Conservation (phyloP, 352 stramenopile species). For the Aphanomyces invadans region DNA sequence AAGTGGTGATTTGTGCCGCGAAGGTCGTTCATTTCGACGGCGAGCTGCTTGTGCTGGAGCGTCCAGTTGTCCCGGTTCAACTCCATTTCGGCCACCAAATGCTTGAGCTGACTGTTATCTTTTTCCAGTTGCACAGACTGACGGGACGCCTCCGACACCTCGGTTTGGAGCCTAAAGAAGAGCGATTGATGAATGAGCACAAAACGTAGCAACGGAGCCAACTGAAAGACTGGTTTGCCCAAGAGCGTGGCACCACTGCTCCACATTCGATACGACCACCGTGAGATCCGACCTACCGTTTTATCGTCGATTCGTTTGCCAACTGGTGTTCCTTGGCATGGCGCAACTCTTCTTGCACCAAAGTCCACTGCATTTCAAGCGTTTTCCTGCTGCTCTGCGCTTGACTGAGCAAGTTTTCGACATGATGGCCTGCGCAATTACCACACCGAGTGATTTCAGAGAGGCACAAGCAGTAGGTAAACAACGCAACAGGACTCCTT, state of each 20-base stretch:
- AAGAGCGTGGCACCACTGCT: no score
- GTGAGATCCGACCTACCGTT: constrained; percentile 9
- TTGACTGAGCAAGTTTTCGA: constrained; percentile 16
- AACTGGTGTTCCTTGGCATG: background rate
- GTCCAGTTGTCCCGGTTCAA: constrained; percentile 67
- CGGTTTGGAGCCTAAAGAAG: background rate
- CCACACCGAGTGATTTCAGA: background rate
- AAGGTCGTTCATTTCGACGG: constrained; percentile 36
- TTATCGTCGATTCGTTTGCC: background rate
- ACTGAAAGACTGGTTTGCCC: background rate
- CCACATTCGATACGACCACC: no score
- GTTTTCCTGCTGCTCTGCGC: background rate
- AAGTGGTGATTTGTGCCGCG: constrained; percentile 48
- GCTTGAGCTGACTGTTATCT: constrained; percentile 36
- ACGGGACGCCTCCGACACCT: background rate
- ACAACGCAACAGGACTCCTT: no score
- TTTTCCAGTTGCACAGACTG: constrained; percentile 1
- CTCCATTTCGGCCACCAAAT: constrained; percentile 77
- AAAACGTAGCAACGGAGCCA: background rate
- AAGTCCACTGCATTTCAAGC: constrained; percentile 21
- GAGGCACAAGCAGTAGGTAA: no score
- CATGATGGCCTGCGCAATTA: background rate
- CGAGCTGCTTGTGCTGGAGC: constrained; percentile 68
- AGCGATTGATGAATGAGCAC: background rate
- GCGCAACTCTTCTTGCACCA: constrained; percentile 8